Conservation (phyloP, 2,329 filamentous ascomycete genomes). For the Colletotrichum zoysiae region DNA sequence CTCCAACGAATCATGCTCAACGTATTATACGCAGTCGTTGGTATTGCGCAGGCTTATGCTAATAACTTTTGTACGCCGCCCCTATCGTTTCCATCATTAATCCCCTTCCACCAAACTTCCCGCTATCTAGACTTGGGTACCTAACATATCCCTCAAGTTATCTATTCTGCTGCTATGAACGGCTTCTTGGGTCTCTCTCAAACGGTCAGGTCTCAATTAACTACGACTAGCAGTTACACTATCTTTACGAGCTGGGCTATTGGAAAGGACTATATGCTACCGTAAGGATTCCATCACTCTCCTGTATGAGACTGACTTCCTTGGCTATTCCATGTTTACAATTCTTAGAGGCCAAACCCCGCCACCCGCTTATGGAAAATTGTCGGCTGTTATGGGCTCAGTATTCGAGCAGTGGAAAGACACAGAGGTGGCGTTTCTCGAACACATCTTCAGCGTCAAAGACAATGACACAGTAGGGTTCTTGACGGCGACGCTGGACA, state of each 20-base stretch:
- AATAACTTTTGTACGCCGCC: conserved; percentile 13
- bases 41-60: conserved; percentile 18
- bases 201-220: not conserved
- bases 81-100: rapidly evolving
- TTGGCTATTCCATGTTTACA: not conserved
- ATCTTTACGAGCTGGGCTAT: conserved; percentile 27
- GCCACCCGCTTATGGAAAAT: not conserved
- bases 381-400: conserved; percentile 13
- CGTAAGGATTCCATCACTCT: not conserved
- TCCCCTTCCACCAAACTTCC: not conserved
- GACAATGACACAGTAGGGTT: conserved; percentile 3
- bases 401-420: conserved; percentile 32
- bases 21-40: conserved; percentile 12
- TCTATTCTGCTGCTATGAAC: not conserved
- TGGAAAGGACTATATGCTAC: conserved; percentile 29
- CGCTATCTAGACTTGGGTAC: not conserved
- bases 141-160: not conserved
- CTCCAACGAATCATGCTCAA: conserved; percentile 14
- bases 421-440: not conserved
- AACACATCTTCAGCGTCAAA: conserved; percentile 6
- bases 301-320: not conserved
- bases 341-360: not conserved
- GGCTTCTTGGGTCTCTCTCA: not conserved
- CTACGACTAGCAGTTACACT: conserved; percentile 11
- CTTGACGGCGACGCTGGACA: conserved; percentile 11